Evolutionary conservation across 2,329 filamentous ascomycete genomes (phyloP).

Genomic region (Colletotrichum tropicale): DNA sequence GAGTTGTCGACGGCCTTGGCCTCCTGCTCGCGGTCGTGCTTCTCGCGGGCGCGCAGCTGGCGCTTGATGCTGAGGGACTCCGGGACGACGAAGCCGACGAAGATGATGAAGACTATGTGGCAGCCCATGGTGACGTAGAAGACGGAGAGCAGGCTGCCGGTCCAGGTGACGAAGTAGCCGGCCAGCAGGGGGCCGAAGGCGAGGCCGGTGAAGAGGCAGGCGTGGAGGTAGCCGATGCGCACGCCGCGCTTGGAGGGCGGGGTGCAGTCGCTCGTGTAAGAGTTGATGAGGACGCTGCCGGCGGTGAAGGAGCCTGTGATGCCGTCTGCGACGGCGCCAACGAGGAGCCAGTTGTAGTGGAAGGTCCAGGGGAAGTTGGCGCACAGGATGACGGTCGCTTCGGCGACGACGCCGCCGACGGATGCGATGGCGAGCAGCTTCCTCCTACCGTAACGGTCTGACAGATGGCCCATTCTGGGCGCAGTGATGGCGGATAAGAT

Average conservation of each 20-base stretch:
- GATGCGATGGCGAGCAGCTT: slow-evolving; percentile 75
- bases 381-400: slow-evolving; percentile 79
- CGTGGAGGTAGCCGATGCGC: slow-evolving; percentile 88
- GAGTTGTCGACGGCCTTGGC: slow-evolving; percentile 31
- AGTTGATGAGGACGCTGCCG: slow-evolving; percentile 76
- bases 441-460: slow-evolving; percentile 84
- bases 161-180: slow-evolving; percentile 78
- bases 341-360: slow-evolving; percentile 78
- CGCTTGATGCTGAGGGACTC: slow-evolving; percentile 82
- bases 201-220: slow-evolving; percentile 86
- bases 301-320: slow-evolving; percentile 88
- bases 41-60: slow-evolving; percentile 73
- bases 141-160: slow-evolving; percentile 76
- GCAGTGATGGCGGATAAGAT: slow-evolving; percentile 80
- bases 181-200: slow-evolving; percentile 84
- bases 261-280: slow-evolving; percentile 90
- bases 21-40: slow-evolving; percentile 55
- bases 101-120: slow-evolving; percentile 75
- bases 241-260: slow-evolving; percentile 79
- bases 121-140: slow-evolving; percentile 82
- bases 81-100: slow-evolving; percentile 74
- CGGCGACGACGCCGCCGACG: slow-evolving; percentile 74
- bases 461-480: slow-evolving; percentile 83
- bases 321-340: slow-evolving; percentile 81
- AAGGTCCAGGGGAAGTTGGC: slow-evolving; percentile 75